A percentile compares a stretch with the other conserved stretches of the same genome.
phyloP scores from a whole-genome alignment of 352 stramenopile species.

The Phytophthora sojae region DNA sequence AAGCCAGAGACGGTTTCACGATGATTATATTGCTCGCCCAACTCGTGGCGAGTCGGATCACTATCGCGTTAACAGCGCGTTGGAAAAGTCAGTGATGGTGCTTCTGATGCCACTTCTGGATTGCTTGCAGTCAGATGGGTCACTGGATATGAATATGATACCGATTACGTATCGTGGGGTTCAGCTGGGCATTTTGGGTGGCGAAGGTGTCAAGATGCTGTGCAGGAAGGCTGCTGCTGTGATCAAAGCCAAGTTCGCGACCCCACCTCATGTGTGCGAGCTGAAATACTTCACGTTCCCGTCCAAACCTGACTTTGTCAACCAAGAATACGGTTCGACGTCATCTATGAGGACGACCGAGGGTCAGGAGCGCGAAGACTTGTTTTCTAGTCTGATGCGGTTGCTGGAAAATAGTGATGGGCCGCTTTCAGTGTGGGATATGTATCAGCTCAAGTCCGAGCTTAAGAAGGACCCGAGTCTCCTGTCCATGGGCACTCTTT shows the following conservation, averaged over 20 bases:
- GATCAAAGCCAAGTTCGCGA: constrained; percentile 34
- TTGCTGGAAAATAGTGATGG: constrained; percentile 19
- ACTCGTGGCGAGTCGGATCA: constrained; percentile 18
- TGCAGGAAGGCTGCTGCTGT: constrained; percentile 20
- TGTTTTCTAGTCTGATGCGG: constrained; percentile 31
- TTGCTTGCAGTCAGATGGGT: constrained; percentile 35
- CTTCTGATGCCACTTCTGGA: constrained; percentile 42
- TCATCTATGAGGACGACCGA: constrained; percentile 12
- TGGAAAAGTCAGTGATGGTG: constrained; percentile 37
- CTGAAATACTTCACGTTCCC: constrained; percentile 28
- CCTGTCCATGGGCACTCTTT: constrained; percentile 8
- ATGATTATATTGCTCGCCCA: constrained; percentile 28
- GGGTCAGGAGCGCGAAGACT: not conserved
- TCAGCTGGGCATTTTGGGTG: constrained; percentile 6
- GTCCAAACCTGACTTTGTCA: constrained; percentile 22
- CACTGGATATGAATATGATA: constrained; percentile 14
- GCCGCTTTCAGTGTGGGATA: constrained; percentile 12
- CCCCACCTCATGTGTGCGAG: constrained; percentile 7
- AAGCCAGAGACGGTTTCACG: constrained; percentile 3
- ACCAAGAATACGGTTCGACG: constrained; percentile 19
- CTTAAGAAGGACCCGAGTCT: constrained; percentile 27
- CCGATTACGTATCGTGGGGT: constrained; percentile 3
- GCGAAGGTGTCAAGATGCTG: constrained; percentile 2
- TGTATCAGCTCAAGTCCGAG: constrained; percentile 18
- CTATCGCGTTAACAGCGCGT: constrained; percentile 22